Base-by-base conservation (phyloP, 768 basidiomycete species). In the Macrocybe gigantea region DNA sequence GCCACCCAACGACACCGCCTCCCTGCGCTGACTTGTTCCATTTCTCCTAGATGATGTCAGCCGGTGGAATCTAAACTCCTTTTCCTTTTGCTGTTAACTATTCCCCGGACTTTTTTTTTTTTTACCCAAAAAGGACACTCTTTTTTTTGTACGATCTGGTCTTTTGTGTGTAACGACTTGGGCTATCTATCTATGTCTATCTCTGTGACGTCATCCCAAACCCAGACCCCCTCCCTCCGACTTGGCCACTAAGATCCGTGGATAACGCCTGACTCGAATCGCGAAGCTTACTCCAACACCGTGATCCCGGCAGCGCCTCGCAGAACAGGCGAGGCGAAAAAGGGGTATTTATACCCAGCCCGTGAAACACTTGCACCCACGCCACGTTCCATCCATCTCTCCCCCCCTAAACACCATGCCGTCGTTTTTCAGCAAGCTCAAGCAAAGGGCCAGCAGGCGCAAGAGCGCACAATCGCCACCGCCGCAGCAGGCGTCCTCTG, bases 1-100 rank as follows among this genome's bases (percentile, higher is more conserved):
- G 72, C 86, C 65, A 64, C 49, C 33, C 33, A 3, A 51, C 45
- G 30, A 39, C 13, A 32, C 14, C 14, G 38, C 5, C 5, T 33
- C 22, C 2, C 13, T 36, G 37, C 22, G 30, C 42, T 43, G 13
- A 15, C 30, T n/a, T 43, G 32, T 44, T 12, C 42, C 42, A 33
- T 41, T 41, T 31, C 11, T 41, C 10, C n/a, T 32, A 44, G 32
- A 44, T 34, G 35, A 31, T 33, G 35, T 10, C 31, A 13, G 32
- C 42, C 29, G 42, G 42, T 44, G 35, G 35, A 33, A 44, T 44
- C 32, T 34, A 44, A 22, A 11, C 14, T 33, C 31, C 13, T 10
- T 33, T 8, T 13, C 42, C 42, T 12, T 38, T 38, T 38, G 36
- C 36, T 14, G 36, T 38, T 4, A 11, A 38, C 36, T 14, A 14